Conservation (phyloP, 2,329 filamentous ascomycete species). For the Aspergillus melleus region DNA sequence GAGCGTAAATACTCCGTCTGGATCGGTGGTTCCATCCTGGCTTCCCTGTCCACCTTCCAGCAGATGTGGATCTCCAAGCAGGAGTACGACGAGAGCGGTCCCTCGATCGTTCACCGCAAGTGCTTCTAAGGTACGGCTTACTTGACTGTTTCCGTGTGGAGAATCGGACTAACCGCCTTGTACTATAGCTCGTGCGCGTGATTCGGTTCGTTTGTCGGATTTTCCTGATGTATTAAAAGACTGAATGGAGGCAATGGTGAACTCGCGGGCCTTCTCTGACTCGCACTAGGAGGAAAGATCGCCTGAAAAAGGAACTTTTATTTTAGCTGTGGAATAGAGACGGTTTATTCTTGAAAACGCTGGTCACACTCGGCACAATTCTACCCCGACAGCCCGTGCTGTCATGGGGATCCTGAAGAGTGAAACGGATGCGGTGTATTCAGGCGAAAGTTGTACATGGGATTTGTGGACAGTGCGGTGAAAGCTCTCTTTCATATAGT, state of each 20-base stretch:
- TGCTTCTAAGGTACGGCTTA: constrained; percentile 81
- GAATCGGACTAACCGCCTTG: not conserved
- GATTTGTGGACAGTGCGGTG: constrained; percentile 21
- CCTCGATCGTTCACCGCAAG: constrained; percentile 99
- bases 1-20: constrained; percentile 99
- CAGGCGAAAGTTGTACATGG: constrained; percentile 22
- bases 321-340: constrained; percentile 44
- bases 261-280: constrained; percentile 39
- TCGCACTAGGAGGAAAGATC: constrained; percentile 41
- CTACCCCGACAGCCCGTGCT: constrained; percentile 20
- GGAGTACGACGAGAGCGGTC: constrained; percentile 99
- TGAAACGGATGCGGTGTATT: constrained; percentile 14
- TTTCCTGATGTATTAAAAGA: constrained; percentile 45
- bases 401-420: constrained; percentile 7
- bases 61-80: constrained; percentile 99
- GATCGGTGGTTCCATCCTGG: constrained; percentile 99
- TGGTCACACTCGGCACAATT: constrained; percentile 21
- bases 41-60: constrained; percentile 99
- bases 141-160: no score
- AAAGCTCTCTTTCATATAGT: constrained; percentile 26
- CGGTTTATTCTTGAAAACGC: constrained; percentile 27
- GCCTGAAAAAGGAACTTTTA: constrained; percentile 41
- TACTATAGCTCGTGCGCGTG: constrained; percentile 23
- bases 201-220: constrained; percentile 39
- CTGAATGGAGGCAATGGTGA: constrained; percentile 37